phyloP scores from a whole-genome alignment of 192 early-diverging fungal genomes.

The Radiomyces spectabilis region DNA sequence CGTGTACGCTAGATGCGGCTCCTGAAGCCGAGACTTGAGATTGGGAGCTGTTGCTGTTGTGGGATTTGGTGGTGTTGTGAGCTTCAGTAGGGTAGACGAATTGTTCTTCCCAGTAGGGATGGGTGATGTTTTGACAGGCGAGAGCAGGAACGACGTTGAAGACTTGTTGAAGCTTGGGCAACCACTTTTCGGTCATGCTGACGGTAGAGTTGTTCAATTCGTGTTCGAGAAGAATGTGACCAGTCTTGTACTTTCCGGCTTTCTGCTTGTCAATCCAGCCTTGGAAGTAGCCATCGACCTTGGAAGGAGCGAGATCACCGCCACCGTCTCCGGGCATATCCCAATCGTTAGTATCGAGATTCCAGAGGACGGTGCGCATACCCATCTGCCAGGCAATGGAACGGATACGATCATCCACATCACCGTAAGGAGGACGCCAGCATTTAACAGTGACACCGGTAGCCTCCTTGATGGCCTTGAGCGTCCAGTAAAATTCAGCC shows the following conservation, averaged over 20 bases:
- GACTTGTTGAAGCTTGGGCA: conserved; percentile 25
- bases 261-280: conserved; percentile 15
- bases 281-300: conserved; percentile 24
- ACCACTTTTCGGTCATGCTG: conserved; percentile 31
- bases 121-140: conserved; percentile 27
- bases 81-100: conserved; percentile 23
- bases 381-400: conserved; percentile 44
- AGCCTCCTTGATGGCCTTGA: conserved; percentile 33
- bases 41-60: too few relatives aligned
- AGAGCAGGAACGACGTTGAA: conserved; percentile 31
- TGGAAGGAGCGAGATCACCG: conserved; percentile 12
- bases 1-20: too few relatives aligned
- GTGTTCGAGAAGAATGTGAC: conserved; percentile 34
- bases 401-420: conserved; percentile 51
- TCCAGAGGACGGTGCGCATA: conserved; percentile 27
- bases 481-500: conserved; percentile 54
- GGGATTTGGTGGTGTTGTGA: not conserved
- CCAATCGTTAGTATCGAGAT: conserved; percentile 36
- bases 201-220: conserved; percentile 34
- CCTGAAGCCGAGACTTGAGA: too few relatives aligned
- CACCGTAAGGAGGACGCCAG: conserved; percentile 50
- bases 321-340: conserved; percentile 17
- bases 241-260: conserved; percentile 3
- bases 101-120: conserved; percentile 32
- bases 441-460: conserved; percentile 36